phyloP scores from a whole-genome alignment of 176 grass and related monocot genomes.

The Bothriochloa decipiens region DNA sequence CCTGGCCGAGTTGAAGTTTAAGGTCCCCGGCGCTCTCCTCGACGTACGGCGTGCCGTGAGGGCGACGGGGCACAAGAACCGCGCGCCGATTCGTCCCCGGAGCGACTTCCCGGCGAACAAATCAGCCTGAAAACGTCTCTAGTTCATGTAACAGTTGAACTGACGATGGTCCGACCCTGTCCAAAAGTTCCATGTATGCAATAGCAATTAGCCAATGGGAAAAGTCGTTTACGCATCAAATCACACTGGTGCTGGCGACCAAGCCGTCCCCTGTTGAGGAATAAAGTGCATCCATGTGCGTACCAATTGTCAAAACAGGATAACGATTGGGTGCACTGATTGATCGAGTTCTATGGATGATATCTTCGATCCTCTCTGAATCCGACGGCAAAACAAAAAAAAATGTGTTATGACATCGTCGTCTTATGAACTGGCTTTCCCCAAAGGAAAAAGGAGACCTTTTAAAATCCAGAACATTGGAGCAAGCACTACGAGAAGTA shows the following conservation, averaged over 20 bases:
- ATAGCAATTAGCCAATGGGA: neutral
- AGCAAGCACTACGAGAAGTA: neutral
- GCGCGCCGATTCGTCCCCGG: constrained; percentile 17
- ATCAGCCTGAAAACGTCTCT: constrained; percentile 14
- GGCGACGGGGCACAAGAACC: constrained; percentile 2
- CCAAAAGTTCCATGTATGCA: neutral
- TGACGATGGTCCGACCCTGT: constrained; percentile 13
- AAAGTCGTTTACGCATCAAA: constrained; percentile 17
- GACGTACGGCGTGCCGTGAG: neutral
- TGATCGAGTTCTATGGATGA: neutral
- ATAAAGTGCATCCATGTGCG: neutral
- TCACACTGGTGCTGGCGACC: neutral
- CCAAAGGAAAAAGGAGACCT: neutral
- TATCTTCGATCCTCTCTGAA: constrained; percentile 5
- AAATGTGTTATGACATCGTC: neutral
- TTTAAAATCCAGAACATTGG: neutral
- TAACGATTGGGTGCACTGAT: constrained; percentile 2
- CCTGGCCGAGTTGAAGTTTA: neutral
- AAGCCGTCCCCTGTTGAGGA: neutral
- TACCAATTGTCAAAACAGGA: neutral
- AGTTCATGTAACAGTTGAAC: neutral
- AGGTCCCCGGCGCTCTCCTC: neutral
- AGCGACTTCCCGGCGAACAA: constrained; percentile 14
- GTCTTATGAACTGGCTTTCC: constrained; percentile 3
- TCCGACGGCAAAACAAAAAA: neutral